Evolutionary conservation across 176 grass and related monocot genomes (phyloP), one percentile per base, ranked within the genome.

Genomic region (Juncus inflexus): DNA sequence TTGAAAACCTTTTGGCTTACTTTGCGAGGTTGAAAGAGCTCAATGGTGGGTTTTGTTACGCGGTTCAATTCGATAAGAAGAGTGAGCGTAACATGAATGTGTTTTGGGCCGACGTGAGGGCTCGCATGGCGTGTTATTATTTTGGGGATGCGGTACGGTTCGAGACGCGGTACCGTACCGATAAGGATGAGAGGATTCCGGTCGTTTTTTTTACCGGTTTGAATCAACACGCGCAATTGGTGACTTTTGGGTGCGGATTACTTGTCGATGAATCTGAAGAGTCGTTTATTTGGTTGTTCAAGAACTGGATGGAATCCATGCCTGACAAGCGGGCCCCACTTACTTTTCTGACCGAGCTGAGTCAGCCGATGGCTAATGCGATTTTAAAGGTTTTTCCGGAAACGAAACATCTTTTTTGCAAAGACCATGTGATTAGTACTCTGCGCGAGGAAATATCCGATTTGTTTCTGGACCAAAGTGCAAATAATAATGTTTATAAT

Each of bases 261-360:
- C 85, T 91, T 63, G 83, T 86, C 55, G 88, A 91, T 10, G 85
- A 97, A 49, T 91, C 87, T 14, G 88, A 97, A 72, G 77, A 74
- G 66, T 97, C 92, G 41, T 90, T 89, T 81, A 56, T 52, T 72
- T 97, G 92, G 92, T 71, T 91, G 39, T 91, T 97, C 83, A 74
- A 89, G 67, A 91, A 83, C 61, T 97, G 92, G 92, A 80, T 91
- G 71, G 84, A 81, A 52, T 82, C 92, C 15, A 97, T 97, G 92
- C 82, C 76, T 77, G 78, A 52, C 9, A 52, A 71, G 59, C 63
- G 42, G 3, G 74, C 79, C 52, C 92, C 92, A 61, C 65, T 91
- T 69, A 89, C 84, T 13, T 81, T 97, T 7, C n/a, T 89, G 73
- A 82, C 88, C 43, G 92, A 91, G 52, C 81, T 91, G 35, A 91